A percentile compares a stretch with the other conserved stretches of the same genome.
These are phyloP conservation scores for Trichothecium sympodiale DNA, from an alignment of 2,329 filamentous ascomycete genomes.

Conservation along the genomic window DNA sequence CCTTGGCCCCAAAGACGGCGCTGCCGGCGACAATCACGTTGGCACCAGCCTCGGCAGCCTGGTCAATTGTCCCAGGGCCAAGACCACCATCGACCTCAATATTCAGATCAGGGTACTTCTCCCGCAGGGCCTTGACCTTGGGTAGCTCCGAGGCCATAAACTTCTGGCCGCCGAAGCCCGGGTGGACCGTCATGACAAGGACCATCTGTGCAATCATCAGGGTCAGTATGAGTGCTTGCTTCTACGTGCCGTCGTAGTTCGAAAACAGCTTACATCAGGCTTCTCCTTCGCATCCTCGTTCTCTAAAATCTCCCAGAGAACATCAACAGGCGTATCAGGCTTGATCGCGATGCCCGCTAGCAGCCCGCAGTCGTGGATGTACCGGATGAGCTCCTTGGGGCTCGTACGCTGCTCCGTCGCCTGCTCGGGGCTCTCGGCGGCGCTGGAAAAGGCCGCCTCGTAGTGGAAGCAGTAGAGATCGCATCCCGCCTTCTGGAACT, in stretches of 20 bases:
- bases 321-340: conserved; percentile 80
- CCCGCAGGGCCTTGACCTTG: conserved; percentile 76
- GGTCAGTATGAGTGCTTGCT: too few relatives aligned
- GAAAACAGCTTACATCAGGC: conserved; percentile 65
- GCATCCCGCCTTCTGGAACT: conserved; percentile 91
- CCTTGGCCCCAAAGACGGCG: conserved; percentile 86
- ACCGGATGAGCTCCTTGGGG: conserved; percentile 75
- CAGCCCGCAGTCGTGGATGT: conserved; percentile 82
- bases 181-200: conserved; percentile 95
- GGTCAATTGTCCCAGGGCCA: conserved; percentile 79
- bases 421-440: conserved; percentile 67
- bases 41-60: conserved; percentile 87
- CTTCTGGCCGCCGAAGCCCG: conserved; percentile 94
- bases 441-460: conserved; percentile 84
- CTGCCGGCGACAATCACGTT: conserved; percentile 98
- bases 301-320: conserved; percentile 83
- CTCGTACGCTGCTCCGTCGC: conserved; percentile 61
- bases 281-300: conserved; percentile 59
- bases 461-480: conserved; percentile 99
- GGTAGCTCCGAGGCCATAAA: conserved; percentile 96
- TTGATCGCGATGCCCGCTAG: conserved; percentile 93
- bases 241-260: neutral
- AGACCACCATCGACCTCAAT: conserved; percentile 96
- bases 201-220: conserved; percentile 70
- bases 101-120: conserved; percentile 81